Conservation (phyloP, 2,329 filamentous ascomycete genomes). For the Tolypocladium sp. region DNA sequence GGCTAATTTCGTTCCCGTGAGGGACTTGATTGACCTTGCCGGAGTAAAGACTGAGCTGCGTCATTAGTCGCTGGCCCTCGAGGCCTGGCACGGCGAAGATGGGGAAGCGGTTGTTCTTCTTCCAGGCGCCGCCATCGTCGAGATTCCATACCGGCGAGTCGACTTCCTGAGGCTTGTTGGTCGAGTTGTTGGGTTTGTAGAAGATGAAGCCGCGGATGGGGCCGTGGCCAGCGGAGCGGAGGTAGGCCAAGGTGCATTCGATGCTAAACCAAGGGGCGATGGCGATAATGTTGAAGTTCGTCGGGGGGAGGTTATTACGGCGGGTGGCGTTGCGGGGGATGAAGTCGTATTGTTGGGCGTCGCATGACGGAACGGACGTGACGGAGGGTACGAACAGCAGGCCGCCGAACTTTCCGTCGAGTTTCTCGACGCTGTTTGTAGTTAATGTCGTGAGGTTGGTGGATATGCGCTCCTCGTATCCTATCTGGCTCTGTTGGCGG, state of each 20-base stretch:
- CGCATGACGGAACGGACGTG: slow-evolving; percentile 47
- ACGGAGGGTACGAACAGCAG: slow-evolving; percentile 80
- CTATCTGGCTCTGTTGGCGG: slow-evolving; percentile 30
- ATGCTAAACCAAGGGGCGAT: slow-evolving; percentile 78
- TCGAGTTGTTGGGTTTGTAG: slow-evolving; percentile 47
- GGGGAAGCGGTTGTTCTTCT: slow-evolving; percentile 59
- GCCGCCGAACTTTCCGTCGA: slow-evolving; percentile 59
- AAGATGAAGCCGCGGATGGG: slow-evolving; percentile 56
- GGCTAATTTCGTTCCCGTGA: slow-evolving; percentile 45
- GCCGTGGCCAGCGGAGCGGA: slow-evolving; percentile 50
- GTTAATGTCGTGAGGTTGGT: slow-evolving; percentile 69
- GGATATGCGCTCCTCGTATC: slow-evolving; percentile 40
- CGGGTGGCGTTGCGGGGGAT: slow-evolving; percentile 70
- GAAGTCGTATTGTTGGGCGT: slow-evolving; percentile 50
- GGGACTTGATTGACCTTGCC: slow-evolving; percentile 59
- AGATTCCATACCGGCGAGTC: slow-evolving; percentile 62
- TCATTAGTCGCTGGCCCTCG: slow-evolving; percentile 59
- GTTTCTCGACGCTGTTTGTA: slow-evolving; percentile 49
- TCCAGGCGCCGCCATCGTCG: slow-evolving; percentile 63
- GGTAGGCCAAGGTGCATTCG: slow-evolving; percentile 64
- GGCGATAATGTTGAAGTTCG: slow-evolving; percentile 67
- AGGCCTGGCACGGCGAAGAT: slow-evolving; percentile 71
- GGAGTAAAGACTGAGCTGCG: slow-evolving; percentile 66
- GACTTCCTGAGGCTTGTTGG: slow-evolving; percentile 53
- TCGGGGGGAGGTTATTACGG: slow-evolving; percentile 55